Evolutionary conservation across 768 basidiomycete species (phyloP).

Genomic region (Saitozyma sp.): DNA sequence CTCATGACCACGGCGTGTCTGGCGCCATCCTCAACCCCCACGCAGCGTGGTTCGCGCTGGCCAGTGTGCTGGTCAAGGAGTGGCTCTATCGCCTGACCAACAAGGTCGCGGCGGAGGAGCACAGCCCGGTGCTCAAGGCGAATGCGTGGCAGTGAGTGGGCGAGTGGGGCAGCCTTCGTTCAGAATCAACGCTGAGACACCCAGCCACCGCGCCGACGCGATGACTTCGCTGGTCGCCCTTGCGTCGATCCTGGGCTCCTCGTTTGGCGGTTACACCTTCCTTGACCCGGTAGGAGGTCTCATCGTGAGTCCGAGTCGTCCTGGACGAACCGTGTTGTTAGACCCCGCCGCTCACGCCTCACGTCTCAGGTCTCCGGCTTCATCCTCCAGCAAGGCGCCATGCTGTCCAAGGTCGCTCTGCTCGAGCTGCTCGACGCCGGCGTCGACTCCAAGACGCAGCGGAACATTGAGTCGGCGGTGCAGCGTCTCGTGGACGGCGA

Average conservation of each 20-base stretch:
- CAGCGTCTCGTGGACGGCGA: constrained; percentile 58
- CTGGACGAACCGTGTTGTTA: too few species aligned
- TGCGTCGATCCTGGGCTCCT: constrained; percentile 86
- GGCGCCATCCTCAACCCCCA: constrained; percentile 73
- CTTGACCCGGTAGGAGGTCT: constrained; percentile 93
- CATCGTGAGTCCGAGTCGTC: neutral
- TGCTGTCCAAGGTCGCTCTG: constrained; percentile 68
- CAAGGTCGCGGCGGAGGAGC: constrained; percentile 84
- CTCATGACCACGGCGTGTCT: constrained; percentile 50
- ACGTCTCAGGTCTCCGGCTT: constrained; percentile 72
- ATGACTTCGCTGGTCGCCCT: constrained; percentile 90
- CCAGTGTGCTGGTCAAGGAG: constrained; percentile 80
- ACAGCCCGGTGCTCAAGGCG: constrained; percentile 86
- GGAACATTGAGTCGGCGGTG: constrained; percentile 61
- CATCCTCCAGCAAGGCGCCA: constrained; percentile 75
- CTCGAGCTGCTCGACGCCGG: constrained; percentile 82
- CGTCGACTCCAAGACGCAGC: constrained; percentile 62
- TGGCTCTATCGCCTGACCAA: constrained; percentile 89
- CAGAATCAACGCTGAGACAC: neutral
- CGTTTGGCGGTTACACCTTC: constrained; percentile 70
- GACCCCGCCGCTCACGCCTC: too few species aligned
- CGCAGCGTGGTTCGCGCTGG: constrained; percentile 92
- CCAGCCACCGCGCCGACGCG: constrained; percentile 85
- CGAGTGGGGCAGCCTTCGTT: neutral
- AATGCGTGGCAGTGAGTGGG: constrained; percentile 75